Conservation (phyloP, 306 rosid genomes). For the Glycyrrhiza uralensis region DNA sequence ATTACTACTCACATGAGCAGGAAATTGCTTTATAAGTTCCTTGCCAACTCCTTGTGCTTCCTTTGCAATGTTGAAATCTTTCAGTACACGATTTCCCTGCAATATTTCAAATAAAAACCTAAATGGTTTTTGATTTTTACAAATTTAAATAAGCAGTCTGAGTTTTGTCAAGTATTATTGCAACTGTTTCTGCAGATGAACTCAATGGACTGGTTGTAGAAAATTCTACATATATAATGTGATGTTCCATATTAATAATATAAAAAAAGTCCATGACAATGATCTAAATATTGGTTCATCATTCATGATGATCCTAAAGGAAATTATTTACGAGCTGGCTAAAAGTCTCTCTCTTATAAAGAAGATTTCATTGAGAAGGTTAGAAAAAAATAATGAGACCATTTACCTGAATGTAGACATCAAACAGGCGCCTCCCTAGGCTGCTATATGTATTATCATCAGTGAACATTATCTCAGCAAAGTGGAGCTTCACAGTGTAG, state of each 20-base stretch:
- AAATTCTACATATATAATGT: background rate
- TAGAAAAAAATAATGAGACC: background rate
- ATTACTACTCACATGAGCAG: slow-evolving; percentile 17
- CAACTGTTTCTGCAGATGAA: background rate
- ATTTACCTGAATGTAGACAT: slow-evolving; percentile 51
- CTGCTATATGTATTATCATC: slow-evolving; percentile 15
- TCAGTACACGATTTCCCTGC: slow-evolving; percentile 30
- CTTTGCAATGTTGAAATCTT: slow-evolving; percentile 52
- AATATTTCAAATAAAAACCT: background rate
- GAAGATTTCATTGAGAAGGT: background rate
- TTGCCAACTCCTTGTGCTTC: slow-evolving; percentile 32
- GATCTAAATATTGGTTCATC: background rate
- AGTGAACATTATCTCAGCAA: slow-evolving; percentile 44
- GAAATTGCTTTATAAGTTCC: background rate
- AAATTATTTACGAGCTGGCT: background rate
- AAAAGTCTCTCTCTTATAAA: background rate
- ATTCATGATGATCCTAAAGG: background rate
- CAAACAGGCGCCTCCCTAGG: slow-evolving; percentile 48
- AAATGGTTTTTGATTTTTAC: background rate
- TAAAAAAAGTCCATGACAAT: background rate
- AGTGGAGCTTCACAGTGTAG: slow-evolving; percentile 42
- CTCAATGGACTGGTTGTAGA: background rate
- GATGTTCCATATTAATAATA: background rate
- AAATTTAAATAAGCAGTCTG: background rate
- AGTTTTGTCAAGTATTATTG: background rate